Evolutionary conservation across 1,139 yeast species (phyloP).

Genomic region (Blastobotrys indianensis): DNA sequence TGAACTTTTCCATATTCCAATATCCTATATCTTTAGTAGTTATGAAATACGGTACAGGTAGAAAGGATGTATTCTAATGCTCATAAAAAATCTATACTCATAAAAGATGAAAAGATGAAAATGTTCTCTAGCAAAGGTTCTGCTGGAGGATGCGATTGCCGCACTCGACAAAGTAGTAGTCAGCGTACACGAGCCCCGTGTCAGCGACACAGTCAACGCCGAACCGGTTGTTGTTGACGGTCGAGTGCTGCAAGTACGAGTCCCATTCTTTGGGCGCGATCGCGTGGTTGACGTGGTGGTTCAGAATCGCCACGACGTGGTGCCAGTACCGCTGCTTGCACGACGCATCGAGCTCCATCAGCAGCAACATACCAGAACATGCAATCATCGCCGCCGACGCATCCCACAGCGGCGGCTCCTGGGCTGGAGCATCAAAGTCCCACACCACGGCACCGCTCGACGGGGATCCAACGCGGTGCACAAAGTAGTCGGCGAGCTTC

Average conservation of each 20-base stretch:
- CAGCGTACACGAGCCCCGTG: slow-evolving; percentile 32
- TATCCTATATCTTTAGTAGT: too few relatives aligned
- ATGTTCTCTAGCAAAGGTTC: too few relatives aligned
- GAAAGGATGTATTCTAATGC: too few relatives aligned
- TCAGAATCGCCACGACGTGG: background rate
- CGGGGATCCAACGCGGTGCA: slow-evolving; percentile 17
- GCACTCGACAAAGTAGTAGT: slow-evolving; percentile 28
- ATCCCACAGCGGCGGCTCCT: slow-evolving; percentile 18
- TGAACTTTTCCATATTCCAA: too few relatives aligned
- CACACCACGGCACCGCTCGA: slow-evolving; percentile 31
- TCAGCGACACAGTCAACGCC: slow-evolving; percentile 19
- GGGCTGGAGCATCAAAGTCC: slow-evolving; percentile 32
- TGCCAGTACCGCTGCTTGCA: background rate
- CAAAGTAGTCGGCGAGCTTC: slow-evolving; percentile 24
- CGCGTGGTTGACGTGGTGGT: background rate
- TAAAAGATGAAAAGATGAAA: too few relatives aligned
- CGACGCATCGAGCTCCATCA: background rate
- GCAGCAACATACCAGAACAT: slow-evolving; percentile 24
- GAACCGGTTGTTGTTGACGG: slow-evolving; percentile 27
- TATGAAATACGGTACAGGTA: too few relatives aligned
- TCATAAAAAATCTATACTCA: too few relatives aligned
- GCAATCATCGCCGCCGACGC: slow-evolving; percentile 31
- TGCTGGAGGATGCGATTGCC: slow-evolving; percentile 30
- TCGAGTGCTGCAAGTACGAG: slow-evolving; percentile 26
- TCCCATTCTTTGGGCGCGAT: slow-evolving; percentile 14